Evolutionary conservation across 768 basidiomycete genomes (phyloP), one percentile per base, ranked within the genome.

Genomic region (Suillus tomentosus): DNA sequence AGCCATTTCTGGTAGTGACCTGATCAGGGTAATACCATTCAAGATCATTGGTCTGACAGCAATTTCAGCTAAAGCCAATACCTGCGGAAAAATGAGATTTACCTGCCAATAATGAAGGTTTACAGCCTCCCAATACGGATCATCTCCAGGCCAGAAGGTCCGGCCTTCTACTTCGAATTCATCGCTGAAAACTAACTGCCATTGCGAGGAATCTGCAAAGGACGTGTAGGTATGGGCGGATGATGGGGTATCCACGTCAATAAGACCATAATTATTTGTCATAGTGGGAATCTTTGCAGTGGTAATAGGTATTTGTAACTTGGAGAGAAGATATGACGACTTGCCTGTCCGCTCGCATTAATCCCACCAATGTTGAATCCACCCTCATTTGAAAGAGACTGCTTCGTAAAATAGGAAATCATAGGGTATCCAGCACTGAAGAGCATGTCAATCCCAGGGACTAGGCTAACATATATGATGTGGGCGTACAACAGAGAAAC

Each of bases 1-100:
- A 79, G 24, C 96, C 96, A 67, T 83, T 79, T 65, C 79, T 79
- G 10, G 96, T 97, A 8, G 85, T 89, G 57, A 93, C 78, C 19
- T 89, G 88, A 34, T 79, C 85, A 0, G 95, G 95, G 72, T 91
- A 90, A 73, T 96, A 95, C 93, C 94, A 96, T 76, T 97, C 92
- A 73, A 91, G 68, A 71, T 92, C 90, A 66, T 85, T 85, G 14
- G 90, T 88, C 85, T 88, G 60, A 48, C 58, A 37, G 37, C 3
- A 17, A 6, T 62, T 37, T 51, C 19, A 58, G 57, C 13, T 10
- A 7, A 19, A 58, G 11, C 27, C 27, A 31, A 27, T 17, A 42
- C 40, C 15, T 57, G 24, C 13, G 11, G 19, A 31, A 42, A 5
- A 9, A 39, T 31, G 17, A 2, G 3, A 11, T 74, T 42, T 54